A percentile compares a stretch with the other conserved stretches of the same genome.
phyloP scores from a whole-genome alignment of 2,329 filamentous ascomycete species.

The Fonsecaea multimorphosa region DNA sequence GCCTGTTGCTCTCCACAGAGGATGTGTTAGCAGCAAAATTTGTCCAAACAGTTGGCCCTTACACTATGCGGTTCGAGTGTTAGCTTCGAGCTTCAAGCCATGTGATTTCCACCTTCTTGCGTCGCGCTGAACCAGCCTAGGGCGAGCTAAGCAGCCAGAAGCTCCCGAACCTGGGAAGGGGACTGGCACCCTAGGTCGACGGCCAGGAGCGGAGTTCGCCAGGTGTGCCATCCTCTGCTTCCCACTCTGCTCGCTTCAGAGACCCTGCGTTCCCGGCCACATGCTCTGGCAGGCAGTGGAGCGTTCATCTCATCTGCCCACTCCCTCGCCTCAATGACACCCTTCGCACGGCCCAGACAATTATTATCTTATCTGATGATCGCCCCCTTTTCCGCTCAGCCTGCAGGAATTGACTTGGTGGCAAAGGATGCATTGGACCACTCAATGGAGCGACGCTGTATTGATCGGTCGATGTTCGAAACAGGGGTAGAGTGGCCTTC shows the following conservation, averaged over 20 bases:
- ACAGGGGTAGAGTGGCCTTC: not conserved
- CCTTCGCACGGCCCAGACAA: not conserved
- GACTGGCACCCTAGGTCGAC: not conserved
- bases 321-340: not conserved
- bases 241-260: not conserved
- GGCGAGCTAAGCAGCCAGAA: not conserved
- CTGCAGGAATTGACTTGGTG: not conserved
- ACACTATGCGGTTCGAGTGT: too few relatives aligned
- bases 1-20: too few relatives aligned
- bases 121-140: not conserved
- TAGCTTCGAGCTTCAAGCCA: not conserved
- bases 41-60: too few relatives aligned
- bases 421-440: not conserved
- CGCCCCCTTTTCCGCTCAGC: conserved; percentile 4
- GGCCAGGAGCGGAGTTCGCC: not conserved
- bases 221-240: not conserved
- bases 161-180: not conserved
- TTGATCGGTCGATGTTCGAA: not conserved
- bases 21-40: too few relatives aligned
- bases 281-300: not conserved
- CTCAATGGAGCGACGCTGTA: not conserved
- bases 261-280: not conserved
- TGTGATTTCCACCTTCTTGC: not conserved
- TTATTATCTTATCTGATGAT: not conserved
- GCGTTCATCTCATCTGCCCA: not conserved